A percentile compares a stretch with the other conserved stretches of the same genome.
phyloP scores from a whole-genome alignment of 208 protist genomes.

The Phytomonas francai region DNA sequence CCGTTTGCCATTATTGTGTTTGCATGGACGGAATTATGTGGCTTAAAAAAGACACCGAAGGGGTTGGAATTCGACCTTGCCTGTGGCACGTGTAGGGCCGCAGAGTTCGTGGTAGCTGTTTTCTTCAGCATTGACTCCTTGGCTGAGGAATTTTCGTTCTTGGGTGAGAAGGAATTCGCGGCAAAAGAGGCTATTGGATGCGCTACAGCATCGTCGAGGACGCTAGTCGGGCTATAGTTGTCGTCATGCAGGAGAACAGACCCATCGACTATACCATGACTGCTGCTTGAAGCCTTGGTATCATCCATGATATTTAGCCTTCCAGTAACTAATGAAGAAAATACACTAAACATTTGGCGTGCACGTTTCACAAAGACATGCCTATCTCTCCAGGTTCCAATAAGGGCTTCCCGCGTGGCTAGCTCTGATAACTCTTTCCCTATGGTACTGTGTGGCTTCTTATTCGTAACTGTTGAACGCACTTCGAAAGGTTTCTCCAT shows the following conservation, averaged over 20 bases:
- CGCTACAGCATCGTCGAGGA: background rate
- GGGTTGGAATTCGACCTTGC: background rate
- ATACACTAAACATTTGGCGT: slow-evolving; percentile 53
- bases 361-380: slow-evolving; percentile 31
- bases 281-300: background rate
- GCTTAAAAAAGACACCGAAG: background rate
- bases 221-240: background rate
- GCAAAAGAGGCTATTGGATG: background rate
- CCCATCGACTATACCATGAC: background rate
- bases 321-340: slow-evolving; percentile 43
- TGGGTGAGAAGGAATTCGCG: background rate
- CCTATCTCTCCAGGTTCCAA: background rate
- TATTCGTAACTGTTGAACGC: too few relatives aligned
- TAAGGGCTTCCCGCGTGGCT: background rate
- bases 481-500: too few relatives aligned
- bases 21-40: background rate
- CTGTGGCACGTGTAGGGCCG: too few relatives aligned
- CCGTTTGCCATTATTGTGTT: background rate
- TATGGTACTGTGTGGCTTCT: background rate
- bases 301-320: slow-evolving; percentile 38
- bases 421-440: background rate
- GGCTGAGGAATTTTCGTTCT: background rate
- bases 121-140: background rate
- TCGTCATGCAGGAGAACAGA: background rate
- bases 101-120: background rate